Conservation (phyloP, 2,329 filamentous ascomycete genomes). For the Penicillium sp. region DNA sequence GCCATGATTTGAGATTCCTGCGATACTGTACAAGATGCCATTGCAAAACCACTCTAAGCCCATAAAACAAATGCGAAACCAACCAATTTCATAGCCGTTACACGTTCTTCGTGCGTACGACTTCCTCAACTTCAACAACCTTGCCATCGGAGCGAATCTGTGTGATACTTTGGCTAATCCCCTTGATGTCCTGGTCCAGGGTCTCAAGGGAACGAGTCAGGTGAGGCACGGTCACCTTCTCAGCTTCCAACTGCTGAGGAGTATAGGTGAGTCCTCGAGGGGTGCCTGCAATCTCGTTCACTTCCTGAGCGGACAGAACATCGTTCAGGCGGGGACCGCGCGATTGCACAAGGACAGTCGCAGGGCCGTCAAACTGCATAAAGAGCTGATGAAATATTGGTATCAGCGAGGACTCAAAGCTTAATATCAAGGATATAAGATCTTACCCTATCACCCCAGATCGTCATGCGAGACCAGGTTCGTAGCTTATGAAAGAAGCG, state of each 20-base stretch:
- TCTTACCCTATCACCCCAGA: conserved; percentile 83
- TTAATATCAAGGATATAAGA: neutral
- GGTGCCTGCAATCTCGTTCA: conserved; percentile 86
- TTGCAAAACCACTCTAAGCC: conserved; percentile 17
- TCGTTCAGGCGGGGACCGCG: conserved; percentile 78
- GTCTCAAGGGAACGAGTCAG: conserved; percentile 30
- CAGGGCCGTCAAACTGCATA: conserved; percentile 83
- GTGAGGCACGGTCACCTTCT: conserved; percentile 24
- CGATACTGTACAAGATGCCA: conserved; percentile 26
- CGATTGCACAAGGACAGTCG: conserved; percentile 83
- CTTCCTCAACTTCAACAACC: conserved; percentile 59
- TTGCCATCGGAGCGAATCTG: conserved; percentile 62
- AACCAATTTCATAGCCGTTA: neutral
- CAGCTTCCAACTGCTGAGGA: conserved; percentile 8
- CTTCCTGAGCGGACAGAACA: conserved; percentile 71
- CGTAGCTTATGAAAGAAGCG: conserved; percentile 67
- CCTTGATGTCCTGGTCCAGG: conserved; percentile 31
- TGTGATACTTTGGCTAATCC: conserved; percentile 47
- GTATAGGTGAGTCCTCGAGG: conserved; percentile 59
- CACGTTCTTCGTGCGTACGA: conserved; percentile 15
- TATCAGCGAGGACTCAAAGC: neutral
- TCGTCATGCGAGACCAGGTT: conserved; percentile 74
- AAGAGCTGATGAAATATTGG: conserved; percentile 60
- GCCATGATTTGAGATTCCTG: conserved; percentile 16
- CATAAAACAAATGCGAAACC: conserved; percentile 12